Percentiles rank a stretch among this genome's conserved stretches.
These are phyloP conservation scores for Takashimella koratensis DNA, from an alignment of 1,284 basidiomycete genomes.

Conservation along the genomic window DNA sequence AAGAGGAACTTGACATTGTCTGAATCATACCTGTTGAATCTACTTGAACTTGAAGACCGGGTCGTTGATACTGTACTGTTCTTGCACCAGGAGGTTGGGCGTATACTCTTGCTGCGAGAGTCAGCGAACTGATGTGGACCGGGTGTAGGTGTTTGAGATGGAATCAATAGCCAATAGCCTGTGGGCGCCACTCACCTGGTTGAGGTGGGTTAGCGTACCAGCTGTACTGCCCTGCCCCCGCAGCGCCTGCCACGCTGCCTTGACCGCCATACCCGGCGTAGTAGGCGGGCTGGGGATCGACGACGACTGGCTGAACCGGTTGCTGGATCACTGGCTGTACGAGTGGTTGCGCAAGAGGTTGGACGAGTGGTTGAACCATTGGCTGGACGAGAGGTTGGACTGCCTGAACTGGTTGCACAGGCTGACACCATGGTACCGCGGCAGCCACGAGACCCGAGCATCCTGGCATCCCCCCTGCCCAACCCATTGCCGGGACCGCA, in stretches of 20 bases:
- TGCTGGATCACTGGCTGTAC: slow-evolving; percentile 13
- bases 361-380: slow-evolving; percentile 11
- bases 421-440: slow-evolving; percentile 33
- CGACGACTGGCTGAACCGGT: neutral
- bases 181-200: neutral
- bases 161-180: no score
- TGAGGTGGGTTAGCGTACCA: slow-evolving; percentile 33
- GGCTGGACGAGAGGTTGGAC: neutral
- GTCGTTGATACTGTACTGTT: slow-evolving; percentile 30
- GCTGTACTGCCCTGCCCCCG: slow-evolving; percentile 28
- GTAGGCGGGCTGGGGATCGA: neutral
- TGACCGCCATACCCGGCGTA: slow-evolving; percentile 30
- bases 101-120: neutral
- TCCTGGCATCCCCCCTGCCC: slow-evolving; percentile 23
- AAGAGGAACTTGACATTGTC: neutral
- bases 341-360: neutral
- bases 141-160: no score
- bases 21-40: slow-evolving; percentile 7
- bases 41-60: slow-evolving; percentile 31
- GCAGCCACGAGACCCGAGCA: slow-evolving; percentile 25
- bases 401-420: slow-evolving; percentile 1
- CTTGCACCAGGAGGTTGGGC: neutral
- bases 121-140: no score
- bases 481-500: neutral
- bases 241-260: slow-evolving; percentile 20